phyloP scores from a whole-genome alignment of 805 yeast species.

The Metschnikowia peoriensis region DNA sequence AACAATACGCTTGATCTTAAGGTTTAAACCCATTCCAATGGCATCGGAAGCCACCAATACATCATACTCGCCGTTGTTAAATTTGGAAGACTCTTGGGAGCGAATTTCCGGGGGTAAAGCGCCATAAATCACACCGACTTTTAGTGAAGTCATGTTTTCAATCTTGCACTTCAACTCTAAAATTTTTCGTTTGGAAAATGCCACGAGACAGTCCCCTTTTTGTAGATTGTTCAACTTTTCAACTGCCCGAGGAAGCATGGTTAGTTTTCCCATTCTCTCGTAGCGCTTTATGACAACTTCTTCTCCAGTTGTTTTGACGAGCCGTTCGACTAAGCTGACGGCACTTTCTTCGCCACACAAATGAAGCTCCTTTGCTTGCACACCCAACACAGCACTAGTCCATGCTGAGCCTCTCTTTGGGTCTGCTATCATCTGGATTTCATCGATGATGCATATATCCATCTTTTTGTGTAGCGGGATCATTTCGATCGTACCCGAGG shows the following conservation, averaged over 20 bases:
- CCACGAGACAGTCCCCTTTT: slow-evolving; percentile 86
- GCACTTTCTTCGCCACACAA: slow-evolving; percentile 91
- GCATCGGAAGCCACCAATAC: slow-evolving; percentile 95
- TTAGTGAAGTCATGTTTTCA: slow-evolving; percentile 58
- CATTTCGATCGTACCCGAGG: slow-evolving; percentile 95
- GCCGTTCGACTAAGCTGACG: slow-evolving; percentile 59
- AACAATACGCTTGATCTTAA: slow-evolving; percentile 76
- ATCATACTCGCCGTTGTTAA: slow-evolving; percentile 77
- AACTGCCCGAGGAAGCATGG: slow-evolving; percentile 43
- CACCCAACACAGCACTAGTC: slow-evolving; percentile 89
- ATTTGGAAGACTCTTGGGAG: slow-evolving; percentile 73
- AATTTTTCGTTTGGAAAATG: slow-evolving; percentile 76
- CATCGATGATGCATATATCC: slow-evolving; percentile 92
- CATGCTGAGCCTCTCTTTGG: slow-evolving; percentile 84
- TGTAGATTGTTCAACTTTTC: slow-evolving; percentile 39
- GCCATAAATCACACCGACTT: slow-evolving; percentile 91
- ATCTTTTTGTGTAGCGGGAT: slow-evolving; percentile 61
- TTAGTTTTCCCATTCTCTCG: slow-evolving; percentile 69
- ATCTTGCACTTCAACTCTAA: slow-evolving; percentile 66
- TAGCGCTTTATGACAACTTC: slow-evolving; percentile 67
- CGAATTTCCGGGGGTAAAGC: slow-evolving; percentile 95
- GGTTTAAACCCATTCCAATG: slow-evolving; percentile 93
- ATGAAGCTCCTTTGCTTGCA: slow-evolving; percentile 80
- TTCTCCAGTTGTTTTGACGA: slow-evolving; percentile 76
- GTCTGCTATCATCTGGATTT: slow-evolving; percentile 92